Evolutionary conservation across 345 rosid genomes (phyloP).

Genomic region (Excoecaria agallocha): DNA sequence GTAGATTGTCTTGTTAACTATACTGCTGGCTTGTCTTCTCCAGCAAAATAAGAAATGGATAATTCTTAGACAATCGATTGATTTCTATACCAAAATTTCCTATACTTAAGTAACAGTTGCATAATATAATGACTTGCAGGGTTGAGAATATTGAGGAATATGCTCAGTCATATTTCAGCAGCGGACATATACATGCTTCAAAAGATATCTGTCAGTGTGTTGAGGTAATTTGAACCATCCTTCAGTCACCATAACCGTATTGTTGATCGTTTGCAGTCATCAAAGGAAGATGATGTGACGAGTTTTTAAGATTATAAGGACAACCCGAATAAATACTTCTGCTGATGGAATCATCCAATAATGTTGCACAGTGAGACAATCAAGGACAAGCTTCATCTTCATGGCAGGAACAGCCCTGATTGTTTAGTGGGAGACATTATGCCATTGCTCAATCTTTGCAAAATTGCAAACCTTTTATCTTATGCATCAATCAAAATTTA

Average conservation of each 20-base stretch:
- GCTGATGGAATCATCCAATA: background rate
- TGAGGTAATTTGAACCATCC: conserved; percentile 12
- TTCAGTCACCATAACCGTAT: background rate
- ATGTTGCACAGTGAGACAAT: background rate
- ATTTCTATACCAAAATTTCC: background rate
- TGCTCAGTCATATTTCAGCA: conserved; percentile 70
- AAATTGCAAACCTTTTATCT: background rate
- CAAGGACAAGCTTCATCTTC: background rate
- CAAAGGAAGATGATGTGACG: conserved; percentile 20
- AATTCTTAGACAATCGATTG: background rate
- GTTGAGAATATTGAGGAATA: conserved; percentile 71
- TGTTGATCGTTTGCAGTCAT: conserved; percentile 18
- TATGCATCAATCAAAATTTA: background rate
- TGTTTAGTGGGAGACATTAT: background rate
- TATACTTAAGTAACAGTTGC: background rate
- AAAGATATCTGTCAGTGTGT: conserved; percentile 18
- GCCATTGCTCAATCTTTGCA: background rate
- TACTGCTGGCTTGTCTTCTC: too few species aligned
- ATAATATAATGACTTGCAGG: conserved; percentile 40
- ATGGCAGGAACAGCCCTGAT: background rate
- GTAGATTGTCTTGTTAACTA: too few species aligned
- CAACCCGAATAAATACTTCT: background rate
- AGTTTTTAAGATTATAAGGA: conserved; percentile 4
- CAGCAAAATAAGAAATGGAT: background rate
- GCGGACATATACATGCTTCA: conserved; percentile 68